Conservation (phyloP, 2,329 filamentous ascomycete species). For the Phialophora macrospora region DNA sequence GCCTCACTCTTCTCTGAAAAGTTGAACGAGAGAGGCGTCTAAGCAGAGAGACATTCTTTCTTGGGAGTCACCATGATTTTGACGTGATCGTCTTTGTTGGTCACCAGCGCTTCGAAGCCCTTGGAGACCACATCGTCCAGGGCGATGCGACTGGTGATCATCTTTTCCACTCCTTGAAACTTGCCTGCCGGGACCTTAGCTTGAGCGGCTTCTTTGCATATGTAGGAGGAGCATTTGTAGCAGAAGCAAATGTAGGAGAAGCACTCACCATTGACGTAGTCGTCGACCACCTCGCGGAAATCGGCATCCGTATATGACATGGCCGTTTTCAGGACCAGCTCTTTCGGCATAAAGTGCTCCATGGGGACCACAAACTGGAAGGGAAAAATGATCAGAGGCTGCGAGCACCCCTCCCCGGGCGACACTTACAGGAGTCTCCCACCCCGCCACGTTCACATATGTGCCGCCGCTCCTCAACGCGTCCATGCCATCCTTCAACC, state of each 20-base stretch:
- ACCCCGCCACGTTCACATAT: constrained; percentile 44
- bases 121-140: constrained; percentile 62
- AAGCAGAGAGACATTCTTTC: background rate
- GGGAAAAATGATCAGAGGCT: constrained; percentile 21
- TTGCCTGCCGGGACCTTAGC: constrained; percentile 35
- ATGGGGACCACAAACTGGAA: constrained; percentile 33
- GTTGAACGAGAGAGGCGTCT: background rate
- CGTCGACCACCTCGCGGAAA: constrained; percentile 43
- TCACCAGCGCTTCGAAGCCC: constrained; percentile 61
- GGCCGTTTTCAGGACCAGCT: constrained; percentile 37
- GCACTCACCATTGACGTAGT: constrained; percentile 42
- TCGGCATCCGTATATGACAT: constrained; percentile 43
- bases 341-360: constrained; percentile 10
- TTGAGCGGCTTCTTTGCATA: background rate
- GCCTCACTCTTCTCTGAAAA: no score
- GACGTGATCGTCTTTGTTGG: constrained; percentile 64
- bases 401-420: no score
- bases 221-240: constrained; percentile 10
- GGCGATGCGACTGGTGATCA: constrained; percentile 64
- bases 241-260: background rate
- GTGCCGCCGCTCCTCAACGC: constrained; percentile 41
- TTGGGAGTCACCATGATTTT: constrained; percentile 60
- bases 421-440: constrained; percentile 42
- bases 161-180: constrained; percentile 45
- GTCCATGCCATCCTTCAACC: constrained; percentile 42